Base-by-base conservation (phyloP, 179 eudicot species). In the Heliamphora pulchella region DNA sequence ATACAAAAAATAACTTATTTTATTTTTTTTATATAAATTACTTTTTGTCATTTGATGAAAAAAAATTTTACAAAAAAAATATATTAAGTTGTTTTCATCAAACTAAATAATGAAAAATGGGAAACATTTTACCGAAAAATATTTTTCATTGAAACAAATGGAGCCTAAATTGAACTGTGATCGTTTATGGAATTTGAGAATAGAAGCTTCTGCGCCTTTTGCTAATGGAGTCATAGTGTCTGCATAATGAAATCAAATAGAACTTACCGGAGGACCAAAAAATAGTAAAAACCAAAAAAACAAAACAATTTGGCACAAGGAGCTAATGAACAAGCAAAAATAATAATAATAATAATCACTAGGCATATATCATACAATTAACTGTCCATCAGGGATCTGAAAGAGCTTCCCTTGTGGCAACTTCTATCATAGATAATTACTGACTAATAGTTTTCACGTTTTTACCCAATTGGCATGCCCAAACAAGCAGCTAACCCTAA, bases 361-460 rank as follows among this genome's bases (percentile, higher is more conserved):
- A 57, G 39, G 73, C 8, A 8, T 41, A 17, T 51, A 57, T 51
- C 18, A 53, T 63, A 13, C 53, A 31, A 59, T 5, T 66, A 31
- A 44, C 5, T 66, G 46, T 53, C 51, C 61, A 77, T 63, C 71
- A 77, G 61, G 70, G 11, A 22, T 65, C 18, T 18, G 46, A 77
- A 77, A 62, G 2, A 44, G 69, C 17, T 46, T 76, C 22, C 46
- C 17, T 43, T 51, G 62, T 11, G 79, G 51, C 22, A 22, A 67
- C 17, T 41, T n/a, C 39, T 51, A 8, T 77, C 4, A 20, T 77
- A 18, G 22, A 8, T 0, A 48, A 31, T 31, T 31, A 31, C 31
- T 31, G 47, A 48, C 5, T 14, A 54, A 66, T 44, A 68, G 58
- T 68, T 69, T 31, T 10, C 81, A 39, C 39, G 54, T 8, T 59